Percentiles rank a stretch among this genome's conserved stretches.
Conservation (phyloP, 768 basidiomycete genomes). For the Cystobasidium onofrii region DNA sequence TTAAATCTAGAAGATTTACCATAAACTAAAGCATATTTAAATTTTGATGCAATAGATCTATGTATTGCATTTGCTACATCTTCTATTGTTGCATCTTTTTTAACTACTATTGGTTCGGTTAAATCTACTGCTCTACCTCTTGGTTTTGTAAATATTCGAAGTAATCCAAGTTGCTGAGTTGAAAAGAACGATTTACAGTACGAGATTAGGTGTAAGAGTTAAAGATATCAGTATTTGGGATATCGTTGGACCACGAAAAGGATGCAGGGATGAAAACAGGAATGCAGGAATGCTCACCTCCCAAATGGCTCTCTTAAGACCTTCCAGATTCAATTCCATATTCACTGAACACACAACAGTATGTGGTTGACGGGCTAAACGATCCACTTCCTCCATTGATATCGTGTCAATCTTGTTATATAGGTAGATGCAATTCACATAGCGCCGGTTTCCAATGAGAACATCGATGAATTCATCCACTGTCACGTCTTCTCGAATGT, state of each 20-base stretch:
- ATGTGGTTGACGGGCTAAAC: constrained; percentile 68
- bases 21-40: constrained; percentile 92
- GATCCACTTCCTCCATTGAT: constrained; percentile 57
- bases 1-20: constrained; percentile 41
- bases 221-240: no score
- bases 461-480: constrained; percentile 93
- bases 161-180: constrained; percentile 57
- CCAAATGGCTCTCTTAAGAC: constrained; percentile 50
- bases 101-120: constrained; percentile 70
- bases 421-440: constrained; percentile 72
- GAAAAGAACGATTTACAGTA: constrained; percentile 40
- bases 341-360: constrained; percentile 96
- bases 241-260: no score
- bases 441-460: constrained; percentile 91
- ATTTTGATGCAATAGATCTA: constrained; percentile 75
- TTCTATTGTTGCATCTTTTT: constrained; percentile 88
- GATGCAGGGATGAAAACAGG: no score
- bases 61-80: constrained; percentile 46
- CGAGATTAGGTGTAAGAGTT: constrained; percentile 38
- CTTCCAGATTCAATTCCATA: constrained; percentile 67
- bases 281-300: constrained; percentile 38
- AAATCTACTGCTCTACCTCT: constrained; percentile 89
- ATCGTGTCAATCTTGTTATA: constrained; percentile 86
- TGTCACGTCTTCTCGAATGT: constrained; percentile 91
- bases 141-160: constrained; percentile 95